A percentile compares a stretch with the other conserved stretches of the same genome.
Conservation (phyloP, 495 filamentous ascomycete species). For the Cudoniella acicularis region DNA sequence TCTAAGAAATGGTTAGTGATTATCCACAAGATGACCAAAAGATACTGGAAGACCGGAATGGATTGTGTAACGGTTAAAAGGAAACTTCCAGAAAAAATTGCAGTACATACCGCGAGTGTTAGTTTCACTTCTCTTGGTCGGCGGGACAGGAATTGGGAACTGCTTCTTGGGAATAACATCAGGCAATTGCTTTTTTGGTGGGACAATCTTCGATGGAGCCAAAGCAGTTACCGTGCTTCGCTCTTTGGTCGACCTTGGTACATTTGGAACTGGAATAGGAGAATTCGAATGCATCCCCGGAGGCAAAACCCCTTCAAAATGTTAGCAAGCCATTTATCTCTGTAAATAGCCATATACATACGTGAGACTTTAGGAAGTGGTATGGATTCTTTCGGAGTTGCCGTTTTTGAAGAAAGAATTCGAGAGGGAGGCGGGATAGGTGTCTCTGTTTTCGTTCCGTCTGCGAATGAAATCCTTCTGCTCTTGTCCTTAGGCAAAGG, state of each 20-base stretch:
- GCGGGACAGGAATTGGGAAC: too few species aligned
- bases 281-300: background rate
- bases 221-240: background rate
- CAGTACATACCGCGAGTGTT: too few species aligned
- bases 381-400: background rate
- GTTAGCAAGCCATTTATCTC: too few species aligned
- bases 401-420: background rate
- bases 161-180: background rate
- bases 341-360: too few species aligned
- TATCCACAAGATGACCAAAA: background rate
- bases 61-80: too few species aligned
- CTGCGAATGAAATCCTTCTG: conserved; percentile 13
- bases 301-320: background rate
- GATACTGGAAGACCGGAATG: too few species aligned
- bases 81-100: too few species aligned
- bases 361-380: too few species aligned
- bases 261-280: background rate
- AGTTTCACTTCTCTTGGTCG: conserved; percentile 9
- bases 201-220: background rate
- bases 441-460: background rate
- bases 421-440: conserved; percentile 7
- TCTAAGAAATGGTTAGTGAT: too few species aligned
- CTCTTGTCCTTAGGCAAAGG: conserved; percentile 5
- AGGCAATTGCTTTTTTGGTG: background rate
- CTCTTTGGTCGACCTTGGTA: background rate